Conservation (phyloP, 306 rosid species). For the Neltuma alba region DNA sequence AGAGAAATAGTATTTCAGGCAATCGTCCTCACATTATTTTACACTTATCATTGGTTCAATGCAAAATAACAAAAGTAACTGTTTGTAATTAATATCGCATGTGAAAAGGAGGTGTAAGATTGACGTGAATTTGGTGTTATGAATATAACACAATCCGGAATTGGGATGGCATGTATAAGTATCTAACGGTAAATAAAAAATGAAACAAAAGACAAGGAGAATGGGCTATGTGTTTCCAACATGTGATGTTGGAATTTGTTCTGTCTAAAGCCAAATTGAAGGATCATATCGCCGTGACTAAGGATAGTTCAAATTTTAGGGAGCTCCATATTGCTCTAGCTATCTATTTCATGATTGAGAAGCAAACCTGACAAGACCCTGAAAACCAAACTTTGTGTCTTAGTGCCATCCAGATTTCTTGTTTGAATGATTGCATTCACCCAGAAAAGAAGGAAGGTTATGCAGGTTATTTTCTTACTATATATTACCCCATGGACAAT, state of each 20-base stretch:
- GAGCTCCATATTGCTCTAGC: background rate
- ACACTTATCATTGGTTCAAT: background rate
- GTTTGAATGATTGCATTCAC: slow-evolving; percentile 4
- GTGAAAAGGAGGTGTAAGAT: background rate
- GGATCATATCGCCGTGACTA: background rate
- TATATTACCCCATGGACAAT: background rate
- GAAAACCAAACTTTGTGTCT: background rate
- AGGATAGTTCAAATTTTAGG: background rate
- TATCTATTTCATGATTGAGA: slow-evolving; percentile 7
- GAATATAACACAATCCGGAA: background rate
- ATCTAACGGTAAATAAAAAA: background rate
- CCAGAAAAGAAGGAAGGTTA: background rate
- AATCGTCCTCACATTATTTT: background rate
- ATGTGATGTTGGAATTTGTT: background rate
- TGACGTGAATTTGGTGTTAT: background rate
- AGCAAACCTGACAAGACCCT: background rate
- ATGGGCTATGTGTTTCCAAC: background rate
- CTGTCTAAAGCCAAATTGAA: background rate
- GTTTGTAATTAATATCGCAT: background rate
- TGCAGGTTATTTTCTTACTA: background rate
- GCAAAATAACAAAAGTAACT: background rate
- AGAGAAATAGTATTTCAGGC: background rate
- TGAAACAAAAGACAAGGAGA: background rate
- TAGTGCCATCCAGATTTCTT: background rate
- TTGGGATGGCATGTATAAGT: background rate